A percentile compares a stretch with the other conserved stretches of the same genome.
Conservation (phyloP, 768 basidiomycete genomes). For the Lactarius hengduanensis region DNA sequence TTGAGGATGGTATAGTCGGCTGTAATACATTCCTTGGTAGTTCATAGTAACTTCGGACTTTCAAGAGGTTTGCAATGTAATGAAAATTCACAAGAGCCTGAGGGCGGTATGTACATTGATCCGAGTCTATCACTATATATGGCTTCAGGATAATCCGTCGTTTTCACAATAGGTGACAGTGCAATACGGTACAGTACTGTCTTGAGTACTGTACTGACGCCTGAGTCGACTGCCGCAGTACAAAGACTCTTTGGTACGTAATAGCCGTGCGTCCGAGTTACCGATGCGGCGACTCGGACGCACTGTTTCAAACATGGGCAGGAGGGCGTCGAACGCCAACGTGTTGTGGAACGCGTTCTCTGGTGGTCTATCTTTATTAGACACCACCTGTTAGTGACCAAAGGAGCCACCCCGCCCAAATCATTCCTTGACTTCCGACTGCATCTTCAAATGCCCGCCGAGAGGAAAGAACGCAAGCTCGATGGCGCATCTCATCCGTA, state of each 20-base stretch:
- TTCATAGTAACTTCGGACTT: too few relatives aligned
- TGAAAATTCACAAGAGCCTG: neutral
- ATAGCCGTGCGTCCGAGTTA: neutral
- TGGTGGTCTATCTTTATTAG: neutral
- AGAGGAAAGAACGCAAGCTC: neutral
- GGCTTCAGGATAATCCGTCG: too few relatives aligned
- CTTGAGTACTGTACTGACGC: too few relatives aligned
- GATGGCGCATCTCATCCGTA: neutral
- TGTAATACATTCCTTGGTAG: too few relatives aligned
- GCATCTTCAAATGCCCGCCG: neutral
- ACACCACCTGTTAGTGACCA: neutral
- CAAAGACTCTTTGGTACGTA: neutral
- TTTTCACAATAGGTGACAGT: too few relatives aligned
- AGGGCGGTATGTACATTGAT: neutral
- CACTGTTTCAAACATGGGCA: neutral
- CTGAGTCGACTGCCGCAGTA: too few relatives aligned
- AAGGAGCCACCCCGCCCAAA: neutral
- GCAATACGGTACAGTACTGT: too few relatives aligned
- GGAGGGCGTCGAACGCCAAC: neutral
- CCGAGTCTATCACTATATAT: too few relatives aligned
- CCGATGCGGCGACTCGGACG: too few relatives aligned
- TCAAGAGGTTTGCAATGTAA: too few relatives aligned
- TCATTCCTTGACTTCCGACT: neutral
- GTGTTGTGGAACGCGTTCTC: neutral
- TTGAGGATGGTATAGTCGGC: too few relatives aligned